These are phyloP conservation scores for Jacaranda mimosifolia DNA, from an alignment of 257 asterid species.

Conservation along the genomic window DNA sequence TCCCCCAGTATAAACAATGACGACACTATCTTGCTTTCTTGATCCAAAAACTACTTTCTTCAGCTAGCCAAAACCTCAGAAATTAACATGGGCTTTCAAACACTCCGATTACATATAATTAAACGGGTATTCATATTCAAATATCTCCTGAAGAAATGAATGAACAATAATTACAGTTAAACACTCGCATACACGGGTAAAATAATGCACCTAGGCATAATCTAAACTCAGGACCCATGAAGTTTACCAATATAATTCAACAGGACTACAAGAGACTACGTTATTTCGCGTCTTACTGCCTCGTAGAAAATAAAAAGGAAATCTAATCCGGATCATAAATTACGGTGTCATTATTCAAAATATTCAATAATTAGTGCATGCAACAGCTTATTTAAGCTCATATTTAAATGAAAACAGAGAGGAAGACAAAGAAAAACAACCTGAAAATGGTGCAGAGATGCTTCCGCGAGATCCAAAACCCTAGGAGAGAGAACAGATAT, in stretches of 20 bases:
- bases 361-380: not conserved
- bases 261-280: not conserved
- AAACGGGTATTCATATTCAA: not conserved
- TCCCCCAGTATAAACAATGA: no score
- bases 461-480: slow-evolving; percentile 14
- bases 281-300: not conserved
- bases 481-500: not conserved
- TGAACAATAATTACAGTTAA: not conserved
- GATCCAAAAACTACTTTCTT: no score
- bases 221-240: not conserved
- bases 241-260: not conserved
- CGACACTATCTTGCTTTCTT: no score
- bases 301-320: not conserved
- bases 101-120: not conserved
- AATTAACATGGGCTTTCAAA: no score
- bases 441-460: not conserved
- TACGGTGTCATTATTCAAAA: not conserved
- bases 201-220: not conserved
- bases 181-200: not conserved
- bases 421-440: not conserved
- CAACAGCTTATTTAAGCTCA: not conserved
- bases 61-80: no score
- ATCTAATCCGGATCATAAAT: not conserved
- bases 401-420: not conserved
- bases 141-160: not conserved